phyloP scores from a whole-genome alignment of 139 green algal species.

The Chlamydomonas asymmetrica region DNA sequence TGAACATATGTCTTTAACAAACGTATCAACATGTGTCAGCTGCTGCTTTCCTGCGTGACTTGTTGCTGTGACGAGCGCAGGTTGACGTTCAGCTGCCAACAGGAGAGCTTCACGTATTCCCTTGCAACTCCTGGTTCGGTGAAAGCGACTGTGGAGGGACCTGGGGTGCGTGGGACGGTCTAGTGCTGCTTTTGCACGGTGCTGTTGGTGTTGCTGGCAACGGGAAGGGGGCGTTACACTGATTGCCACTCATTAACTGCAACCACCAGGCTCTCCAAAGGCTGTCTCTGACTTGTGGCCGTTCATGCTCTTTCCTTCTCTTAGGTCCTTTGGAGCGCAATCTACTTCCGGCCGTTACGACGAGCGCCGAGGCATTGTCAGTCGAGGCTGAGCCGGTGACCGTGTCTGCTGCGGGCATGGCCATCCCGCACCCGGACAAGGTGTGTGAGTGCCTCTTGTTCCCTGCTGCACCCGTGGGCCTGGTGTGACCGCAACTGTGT shows the following conservation, averaged over 20 bases:
- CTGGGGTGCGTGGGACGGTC: constrained; percentile 40
- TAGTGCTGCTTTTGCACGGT: neutral
- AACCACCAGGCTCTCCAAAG: neutral
- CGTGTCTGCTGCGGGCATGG: constrained; percentile 51
- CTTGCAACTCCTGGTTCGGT: constrained; percentile 86
- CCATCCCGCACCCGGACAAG: constrained; percentile 93
- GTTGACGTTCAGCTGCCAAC: constrained; percentile 44
- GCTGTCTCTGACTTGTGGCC: neutral
- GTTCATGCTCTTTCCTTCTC: neutral
- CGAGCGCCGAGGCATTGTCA: constrained; percentile 5
- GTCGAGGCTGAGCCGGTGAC: constrained; percentile 34
- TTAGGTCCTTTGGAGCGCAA: constrained; percentile 66
- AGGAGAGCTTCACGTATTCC: constrained; percentile 66
- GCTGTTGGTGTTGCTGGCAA: neutral
- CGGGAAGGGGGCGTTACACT: neutral
- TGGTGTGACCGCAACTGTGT: too few relatives aligned
- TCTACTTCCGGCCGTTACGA: constrained; percentile 50
- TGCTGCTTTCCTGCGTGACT: too few relatives aligned
- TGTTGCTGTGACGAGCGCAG: neutral
- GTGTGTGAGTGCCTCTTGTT: too few relatives aligned
- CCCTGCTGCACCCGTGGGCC: too few relatives aligned
- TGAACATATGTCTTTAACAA: neutral
- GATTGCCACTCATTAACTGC: neutral
- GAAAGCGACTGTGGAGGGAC: constrained; percentile 64
- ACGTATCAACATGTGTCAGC: too few relatives aligned